Conservation (phyloP, 2,329 filamentous ascomycete species). For the Passalora sequoiae region DNA sequence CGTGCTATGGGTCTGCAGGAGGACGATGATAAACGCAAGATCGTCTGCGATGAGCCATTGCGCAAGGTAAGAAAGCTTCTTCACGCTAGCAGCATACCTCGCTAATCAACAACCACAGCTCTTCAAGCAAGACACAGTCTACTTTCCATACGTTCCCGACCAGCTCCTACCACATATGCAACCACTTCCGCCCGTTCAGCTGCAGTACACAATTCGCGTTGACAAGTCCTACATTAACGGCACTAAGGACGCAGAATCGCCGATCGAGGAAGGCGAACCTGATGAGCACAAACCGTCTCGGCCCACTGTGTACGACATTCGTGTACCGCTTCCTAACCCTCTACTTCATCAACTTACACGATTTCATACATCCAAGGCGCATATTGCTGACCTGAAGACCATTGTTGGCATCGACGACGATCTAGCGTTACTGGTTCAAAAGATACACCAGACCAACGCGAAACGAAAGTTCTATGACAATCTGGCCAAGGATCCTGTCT, state of each 20-base stretch:
- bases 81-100: neutral
- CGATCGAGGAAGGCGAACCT: constrained; percentile 40
- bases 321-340: constrained; percentile 78
- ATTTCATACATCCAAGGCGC: constrained; percentile 37
- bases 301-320: constrained; percentile 82
- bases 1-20: constrained; percentile 80
- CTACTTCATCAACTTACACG: constrained; percentile 61
- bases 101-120: constrained; percentile 48
- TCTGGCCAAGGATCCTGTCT: constrained; percentile 73
- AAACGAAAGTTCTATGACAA: constrained; percentile 83
- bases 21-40: constrained; percentile 88
- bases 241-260: constrained; percentile 60
- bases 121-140: constrained; percentile 66
- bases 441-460: constrained; percentile 75
- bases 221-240: constrained; percentile 54
- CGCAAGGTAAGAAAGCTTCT: constrained; percentile 56
- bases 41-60: constrained; percentile 81
- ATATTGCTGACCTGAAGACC: constrained; percentile 65
- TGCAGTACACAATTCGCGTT: constrained; percentile 89
- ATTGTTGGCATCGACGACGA: constrained; percentile 78
- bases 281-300: constrained; percentile 45
- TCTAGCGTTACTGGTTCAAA: constrained; percentile 75
- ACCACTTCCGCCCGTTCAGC: constrained; percentile 72
- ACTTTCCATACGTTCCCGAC: constrained; percentile 78
- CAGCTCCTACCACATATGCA: constrained; percentile 67